Evolutionary conservation across 257 asterid species (phyloP), one percentile per base, ranked within the genome.

Genomic region (Eucommia ulmoides): DNA sequence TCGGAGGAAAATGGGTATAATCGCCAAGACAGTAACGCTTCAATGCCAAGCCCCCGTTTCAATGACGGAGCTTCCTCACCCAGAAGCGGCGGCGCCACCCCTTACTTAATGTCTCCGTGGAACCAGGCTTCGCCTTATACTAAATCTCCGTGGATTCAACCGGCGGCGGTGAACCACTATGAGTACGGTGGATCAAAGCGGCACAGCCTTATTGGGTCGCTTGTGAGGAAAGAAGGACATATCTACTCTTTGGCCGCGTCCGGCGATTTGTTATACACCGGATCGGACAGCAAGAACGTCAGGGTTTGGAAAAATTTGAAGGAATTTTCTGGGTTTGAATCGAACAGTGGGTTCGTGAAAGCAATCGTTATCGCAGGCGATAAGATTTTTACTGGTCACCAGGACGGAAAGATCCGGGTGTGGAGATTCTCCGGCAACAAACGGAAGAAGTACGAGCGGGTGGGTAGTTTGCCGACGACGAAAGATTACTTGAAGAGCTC

Each of bases 371-470:
- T 79, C 19, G 41, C 56, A 3, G 75, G 61, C 0, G 75, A 77
- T 4, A 77, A 59, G 61, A 64, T 88, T 1, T 83, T 84, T 44
- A 83, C 97, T 23, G 94, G 97, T 5, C 97, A 80, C 46, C 97
- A 87, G 14, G 97, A 87, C 8, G 97, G 97, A 10, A 80, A 71
- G 50, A 87, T 87, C 61, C 75, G 97, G 45, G 72, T 89, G 0
- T 89, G 98, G 98, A 85, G 59, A 55, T 45, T 56, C 1, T 55
- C 63, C 18, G 88, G 68, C 0, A 41, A 50, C 3, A 66, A 63
- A 15, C 54, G 60, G 33, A 75, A 62, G 0, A 52, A 58, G 0
- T 80, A 80, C 23, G 75, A 68, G 1, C 79, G 94, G 9, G 65
- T 80, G 2, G 98, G 98, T 20, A 70, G 65, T 25, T 68, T 89